Percentiles rank a stretch among this genome's conserved stretches.
Evolutionary conservation across 75 land plant genomes (phyloP).

Genomic region (Azolla pinnata): DNA sequence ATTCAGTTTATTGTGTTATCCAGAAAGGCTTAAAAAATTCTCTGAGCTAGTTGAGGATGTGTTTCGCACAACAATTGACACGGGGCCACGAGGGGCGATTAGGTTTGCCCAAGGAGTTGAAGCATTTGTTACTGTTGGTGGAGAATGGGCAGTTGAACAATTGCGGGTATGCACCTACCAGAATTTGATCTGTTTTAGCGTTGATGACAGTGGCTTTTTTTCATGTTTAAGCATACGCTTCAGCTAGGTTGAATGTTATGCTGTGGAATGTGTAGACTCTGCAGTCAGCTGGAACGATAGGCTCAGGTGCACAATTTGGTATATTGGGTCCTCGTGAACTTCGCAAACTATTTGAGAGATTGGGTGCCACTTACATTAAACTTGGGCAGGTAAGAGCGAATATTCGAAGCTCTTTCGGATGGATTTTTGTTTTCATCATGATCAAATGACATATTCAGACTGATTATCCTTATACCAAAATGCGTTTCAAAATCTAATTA

Average conservation of each 20-base stretch:
- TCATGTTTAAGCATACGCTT: slow-evolving; percentile 1
- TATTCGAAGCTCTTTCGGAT: too few species aligned
- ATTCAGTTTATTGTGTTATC: neutral
- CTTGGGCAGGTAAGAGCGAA: slow-evolving; percentile 99
- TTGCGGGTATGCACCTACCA: slow-evolving; percentile 4
- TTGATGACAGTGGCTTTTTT: neutral
- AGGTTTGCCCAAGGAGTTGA: slow-evolving; percentile 86
- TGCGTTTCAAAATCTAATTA: neutral
- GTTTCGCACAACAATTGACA: slow-evolving; percentile 66
- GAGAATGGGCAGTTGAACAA: slow-evolving; percentile 72
- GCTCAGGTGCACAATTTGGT: slow-evolving; percentile 38
- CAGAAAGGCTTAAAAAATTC: slow-evolving; percentile 64
- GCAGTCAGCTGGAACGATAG: slow-evolving; percentile 25
- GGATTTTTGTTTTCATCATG: too few species aligned
- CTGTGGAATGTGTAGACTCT: slow-evolving; percentile 21
- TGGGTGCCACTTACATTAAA: slow-evolving; percentile 99
- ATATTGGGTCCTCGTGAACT: slow-evolving; percentile 67
- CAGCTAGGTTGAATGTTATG: neutral
- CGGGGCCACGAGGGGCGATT: slow-evolving; percentile 96
- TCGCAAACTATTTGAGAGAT: slow-evolving; percentile 75
- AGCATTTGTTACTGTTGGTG: slow-evolving; percentile 72
- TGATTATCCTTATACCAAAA: neutral
- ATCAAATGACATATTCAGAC: too few species aligned
- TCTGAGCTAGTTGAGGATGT: slow-evolving; percentile 89
- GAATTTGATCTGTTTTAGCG: too few species aligned